Evolutionary conservation across 2,329 filamentous ascomycete species (phyloP).

Genomic region (Mycocentrospora acerina): DNA sequence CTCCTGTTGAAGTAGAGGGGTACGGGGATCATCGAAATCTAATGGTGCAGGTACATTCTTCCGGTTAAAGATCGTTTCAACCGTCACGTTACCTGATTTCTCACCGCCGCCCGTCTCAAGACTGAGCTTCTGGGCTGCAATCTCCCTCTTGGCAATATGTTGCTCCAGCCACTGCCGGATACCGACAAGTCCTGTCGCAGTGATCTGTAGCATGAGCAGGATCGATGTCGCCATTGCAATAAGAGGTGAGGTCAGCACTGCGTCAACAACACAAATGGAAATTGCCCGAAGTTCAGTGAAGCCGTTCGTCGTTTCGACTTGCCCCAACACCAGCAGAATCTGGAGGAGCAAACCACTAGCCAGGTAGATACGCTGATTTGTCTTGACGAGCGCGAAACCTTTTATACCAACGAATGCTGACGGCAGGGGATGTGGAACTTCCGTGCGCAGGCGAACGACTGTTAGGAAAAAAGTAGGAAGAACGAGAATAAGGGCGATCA

Average conservation of each 20-base stretch:
- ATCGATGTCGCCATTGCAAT: slow-evolving; percentile 17
- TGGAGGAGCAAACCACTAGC: slow-evolving; percentile 22
- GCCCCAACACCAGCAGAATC: slow-evolving; percentile 17
- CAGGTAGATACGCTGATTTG: slow-evolving; percentile 24
- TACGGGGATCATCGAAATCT: slow-evolving; percentile 4
- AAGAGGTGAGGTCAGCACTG: slow-evolving; percentile 19
- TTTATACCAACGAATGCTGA: slow-evolving; percentile 23
- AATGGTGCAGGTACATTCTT: slow-evolving; percentile 8
- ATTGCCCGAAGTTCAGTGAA: slow-evolving; percentile 24
- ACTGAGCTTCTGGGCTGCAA: too few relatives aligned
- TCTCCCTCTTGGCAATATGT: slow-evolving; percentile 22
- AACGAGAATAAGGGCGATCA: slow-evolving; percentile 21
- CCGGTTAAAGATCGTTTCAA: too few relatives aligned
- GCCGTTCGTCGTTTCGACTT: slow-evolving; percentile 22
- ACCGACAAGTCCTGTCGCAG: slow-evolving; percentile 19
- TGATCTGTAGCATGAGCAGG: slow-evolving; percentile 24
- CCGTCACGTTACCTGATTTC: too few relatives aligned
- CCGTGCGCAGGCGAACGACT: slow-evolving; percentile 24
- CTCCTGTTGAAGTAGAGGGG: slow-evolving; percentile 7
- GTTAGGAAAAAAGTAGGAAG: slow-evolving; percentile 18
- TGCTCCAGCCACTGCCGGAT: slow-evolving; percentile 29
- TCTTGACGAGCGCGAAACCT: slow-evolving; percentile 21
- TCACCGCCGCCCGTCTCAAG: too few relatives aligned
- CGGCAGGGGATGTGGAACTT: slow-evolving; percentile 18
- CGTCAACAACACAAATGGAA: slow-evolving; percentile 30